Base-by-base conservation (phyloP, 2,329 filamentous ascomycete species). In the Pseudogymnoascus sp. region DNA sequence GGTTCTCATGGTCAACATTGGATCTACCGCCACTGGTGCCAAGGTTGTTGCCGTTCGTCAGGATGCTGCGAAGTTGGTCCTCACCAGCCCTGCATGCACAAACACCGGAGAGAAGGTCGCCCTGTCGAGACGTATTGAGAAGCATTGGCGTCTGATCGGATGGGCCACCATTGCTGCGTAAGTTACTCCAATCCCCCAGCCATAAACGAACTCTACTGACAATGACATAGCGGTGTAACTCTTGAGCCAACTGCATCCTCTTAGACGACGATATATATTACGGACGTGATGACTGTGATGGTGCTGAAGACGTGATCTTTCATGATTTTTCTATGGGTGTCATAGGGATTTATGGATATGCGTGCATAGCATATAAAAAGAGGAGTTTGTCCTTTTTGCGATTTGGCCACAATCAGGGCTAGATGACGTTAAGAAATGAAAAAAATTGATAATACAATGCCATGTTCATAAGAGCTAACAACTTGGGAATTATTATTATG, bases 1-100 rank as follows among this genome's bases (percentile, higher is more conserved):
- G 77, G 92, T 97, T 71, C 88, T 99, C 77, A 97, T 99, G 94
- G 94, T 99, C 68, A 99, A 99, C 82, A 99, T 99, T 74, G 94
- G 94, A 65, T 96, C 91, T 37, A 97, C 93, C 8, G 95, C 94
- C 54, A 97, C 93, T 11, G 94, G 94, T 77, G 94, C 94, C 68
- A 99, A 97, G 85, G 91, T 99, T 60, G 85, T 94, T 63, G 93
- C 91, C 71, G 95, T 97, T 74, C 97, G 94, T 84, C 92, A 93
- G 72, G 94, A 99, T 83, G 93, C 92, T 62, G 94, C 94, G 62
- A 97, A 97, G 81, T 83, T 99, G 68, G 88, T 90, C 63, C 81
- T 99, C 69, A 97, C 92, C 64, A 93, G 86, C 74, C 92, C 92
- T 47, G 94, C 94, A 63, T 99, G 94, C 81, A 99, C 94, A 59